Evolutionary conservation across 2,329 filamentous ascomycete species (phyloP).

Genomic region (Hirsutella rhossiliensis): DNA sequence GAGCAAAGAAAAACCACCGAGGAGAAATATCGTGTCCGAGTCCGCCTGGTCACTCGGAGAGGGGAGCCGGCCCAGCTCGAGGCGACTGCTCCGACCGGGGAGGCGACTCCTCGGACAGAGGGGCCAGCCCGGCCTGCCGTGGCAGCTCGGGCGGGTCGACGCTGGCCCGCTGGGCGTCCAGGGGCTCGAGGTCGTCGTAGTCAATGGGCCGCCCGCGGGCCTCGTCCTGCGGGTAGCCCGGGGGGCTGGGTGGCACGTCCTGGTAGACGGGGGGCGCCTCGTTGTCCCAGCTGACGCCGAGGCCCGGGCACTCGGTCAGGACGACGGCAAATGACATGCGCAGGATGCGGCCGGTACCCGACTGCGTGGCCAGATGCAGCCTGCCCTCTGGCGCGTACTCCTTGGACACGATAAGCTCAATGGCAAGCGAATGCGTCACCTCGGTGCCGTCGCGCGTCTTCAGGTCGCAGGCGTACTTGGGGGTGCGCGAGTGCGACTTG

Average conservation of each 20-base stretch:
- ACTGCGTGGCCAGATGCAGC: conserved; percentile 61
- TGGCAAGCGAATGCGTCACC: conserved; percentile 72
- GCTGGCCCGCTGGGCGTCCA: conserved; percentile 12
- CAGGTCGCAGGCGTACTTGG: conserved; percentile 64
- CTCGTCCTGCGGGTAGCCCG: conserved; percentile 41
- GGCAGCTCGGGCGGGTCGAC: too few relatives aligned
- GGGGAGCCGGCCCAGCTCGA: too few relatives aligned
- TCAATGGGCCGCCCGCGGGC: conserved; percentile 18
- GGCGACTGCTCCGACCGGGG: too few relatives aligned
- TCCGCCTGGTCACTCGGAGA: too few relatives aligned
- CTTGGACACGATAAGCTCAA: conserved; percentile 90
- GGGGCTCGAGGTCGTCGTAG: conserved; percentile 25
- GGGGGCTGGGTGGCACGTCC: conserved; percentile 80
- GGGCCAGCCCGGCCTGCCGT: too few relatives aligned
- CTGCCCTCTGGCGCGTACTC: conserved; percentile 69
- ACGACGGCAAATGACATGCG: conserved; percentile 81
- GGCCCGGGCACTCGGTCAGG: conserved; percentile 71
- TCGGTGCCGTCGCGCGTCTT: conserved; percentile 63
- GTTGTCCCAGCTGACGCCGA: conserved; percentile 94
- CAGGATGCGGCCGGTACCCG: conserved; percentile 79
- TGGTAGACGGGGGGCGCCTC: conserved; percentile 90
- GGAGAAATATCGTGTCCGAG: too few relatives aligned
- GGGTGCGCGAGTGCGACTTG: conserved; percentile 10
- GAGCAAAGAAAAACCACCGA: too few relatives aligned
- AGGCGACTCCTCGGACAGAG: too few relatives aligned